phyloP scores from a whole-genome alignment of 257 asterid species.

The Nicotiana sylvestris region DNA sequence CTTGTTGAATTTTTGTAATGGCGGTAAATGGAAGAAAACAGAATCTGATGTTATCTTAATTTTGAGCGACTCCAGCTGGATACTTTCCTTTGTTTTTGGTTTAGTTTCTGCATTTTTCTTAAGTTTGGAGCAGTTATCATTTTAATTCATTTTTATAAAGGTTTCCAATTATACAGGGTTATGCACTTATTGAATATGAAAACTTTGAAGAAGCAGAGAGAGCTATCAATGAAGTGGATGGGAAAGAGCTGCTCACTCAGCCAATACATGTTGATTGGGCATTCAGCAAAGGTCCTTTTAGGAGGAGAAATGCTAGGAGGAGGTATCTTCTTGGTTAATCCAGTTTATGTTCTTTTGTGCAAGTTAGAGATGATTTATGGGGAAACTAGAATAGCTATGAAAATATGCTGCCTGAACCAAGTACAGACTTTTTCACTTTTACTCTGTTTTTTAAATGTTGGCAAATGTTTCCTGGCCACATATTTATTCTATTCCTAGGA shows the following conservation, averaged over 20 bases:
- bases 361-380: neutral
- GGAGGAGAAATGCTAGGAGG: constrained; percentile 72
- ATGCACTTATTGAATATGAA: constrained; percentile 76
- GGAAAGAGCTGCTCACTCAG: constrained; percentile 62
- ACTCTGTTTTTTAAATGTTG: neutral
- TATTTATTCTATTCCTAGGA: neutral
- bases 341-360: neutral
- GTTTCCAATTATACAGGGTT: constrained; percentile 38
- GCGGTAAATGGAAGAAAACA: neutral
- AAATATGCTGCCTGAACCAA: neutral
- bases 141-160: neutral
- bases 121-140: neutral
- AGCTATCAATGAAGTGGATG: constrained; percentile 73
- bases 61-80: neutral
- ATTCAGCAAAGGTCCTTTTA: constrained; percentile 92
- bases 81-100: neutral
- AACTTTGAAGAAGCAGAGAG: constrained; percentile 73
- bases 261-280: constrained; percentile 86
- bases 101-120: neutral
- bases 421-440: neutral
- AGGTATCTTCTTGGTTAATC: constrained; percentile 41
- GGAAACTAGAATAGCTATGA: neutral
- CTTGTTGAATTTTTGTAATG: neutral
- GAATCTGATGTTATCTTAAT: neutral
- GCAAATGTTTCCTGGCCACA: neutral